Evolutionary conservation across 106 monocot genomes (phyloP), one percentile per base, ranked within the genome.

Genomic region (Platanthera zijinensis): DNA sequence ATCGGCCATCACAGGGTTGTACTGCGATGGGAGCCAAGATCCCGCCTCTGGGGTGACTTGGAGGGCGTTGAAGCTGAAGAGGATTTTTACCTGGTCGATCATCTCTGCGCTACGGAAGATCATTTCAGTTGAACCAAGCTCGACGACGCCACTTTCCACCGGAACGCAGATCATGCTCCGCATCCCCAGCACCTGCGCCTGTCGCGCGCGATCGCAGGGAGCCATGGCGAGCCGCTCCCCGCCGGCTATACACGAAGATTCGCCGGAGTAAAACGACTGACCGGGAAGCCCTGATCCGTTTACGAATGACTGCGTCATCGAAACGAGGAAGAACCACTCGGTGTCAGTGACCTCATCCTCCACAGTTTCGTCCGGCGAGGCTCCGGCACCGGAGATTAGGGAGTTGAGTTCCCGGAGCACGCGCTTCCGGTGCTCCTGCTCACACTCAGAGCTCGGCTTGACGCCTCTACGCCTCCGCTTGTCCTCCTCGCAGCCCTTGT

Each of bases 301-400:
- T 66, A 76, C 61, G 84, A 92, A 92, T 6, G 80, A 82, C 78
- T 92, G 92, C 50, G 85, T 92, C 92, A 92, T 92, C 52, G 92
- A 92, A 9, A 89, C 87, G 12, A 92, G 87, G 76, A 87, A 92
- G 78, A 92, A 92, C 92, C 92, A 92, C 84, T 92, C 92, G 15
- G 85, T 87, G 69, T 92, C 92, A 1, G 89, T 89, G 39, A 92
- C 92, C 73, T 92, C 92, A 73, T 92, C 92, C 10, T 92, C 92
- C 45, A 89, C 78, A 12, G 80, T 66, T 7, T 84, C 82, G 47
- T 88, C 87, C 18, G 76, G 77, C 50, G 71, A 51, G 56, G 72
- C 30, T 21, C 59, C 83, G 48, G 51, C 52, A 14, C 72, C 82
- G 8, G 92, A 79, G 59, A 92, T 87, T 21, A 85, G 84, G 2